phyloP scores from a whole-genome alignment of 75 land plant species.

The Pinus albicaulis region DNA sequence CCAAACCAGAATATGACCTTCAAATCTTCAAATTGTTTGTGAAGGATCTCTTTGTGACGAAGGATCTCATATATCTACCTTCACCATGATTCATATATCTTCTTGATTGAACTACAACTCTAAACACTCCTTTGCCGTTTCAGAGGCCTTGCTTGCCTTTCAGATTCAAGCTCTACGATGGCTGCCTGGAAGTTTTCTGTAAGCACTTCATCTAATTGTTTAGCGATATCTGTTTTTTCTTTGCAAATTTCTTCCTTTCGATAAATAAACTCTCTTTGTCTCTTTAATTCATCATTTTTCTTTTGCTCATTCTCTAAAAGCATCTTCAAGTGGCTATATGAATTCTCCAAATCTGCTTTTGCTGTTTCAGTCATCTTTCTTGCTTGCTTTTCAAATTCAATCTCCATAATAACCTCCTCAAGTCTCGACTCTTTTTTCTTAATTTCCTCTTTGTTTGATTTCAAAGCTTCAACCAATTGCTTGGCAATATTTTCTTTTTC shows the following conservation, averaged over 20 bases:
- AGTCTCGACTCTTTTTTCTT: conserved; percentile 28
- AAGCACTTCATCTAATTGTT: background rate
- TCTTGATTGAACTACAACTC: no score
- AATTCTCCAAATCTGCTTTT: background rate
- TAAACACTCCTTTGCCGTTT: no score
- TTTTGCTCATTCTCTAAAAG: background rate
- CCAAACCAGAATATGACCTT: no score
- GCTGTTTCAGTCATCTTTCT: background rate
- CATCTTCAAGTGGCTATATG: background rate
- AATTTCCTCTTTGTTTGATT: conserved; percentile 22
- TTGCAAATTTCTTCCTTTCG: conserved; percentile 40
- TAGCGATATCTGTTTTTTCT: background rate
- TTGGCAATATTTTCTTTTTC: conserved; percentile 21
- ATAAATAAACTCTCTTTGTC: conserved; percentile 31
- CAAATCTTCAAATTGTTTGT: no score
- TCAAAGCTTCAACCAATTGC: conserved; percentile 17
- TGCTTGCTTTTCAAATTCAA: background rate
- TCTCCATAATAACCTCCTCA: background rate
- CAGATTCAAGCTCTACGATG: no score
- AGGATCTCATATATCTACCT: no score
- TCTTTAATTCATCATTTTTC: conserved; percentile 30
- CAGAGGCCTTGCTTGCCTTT: no score
- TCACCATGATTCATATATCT: no score
- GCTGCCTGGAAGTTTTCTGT: no score
- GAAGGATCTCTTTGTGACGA: no score